Base-by-base conservation (phyloP, 257 asterid species). In the Penstemon newberryi region DNA sequence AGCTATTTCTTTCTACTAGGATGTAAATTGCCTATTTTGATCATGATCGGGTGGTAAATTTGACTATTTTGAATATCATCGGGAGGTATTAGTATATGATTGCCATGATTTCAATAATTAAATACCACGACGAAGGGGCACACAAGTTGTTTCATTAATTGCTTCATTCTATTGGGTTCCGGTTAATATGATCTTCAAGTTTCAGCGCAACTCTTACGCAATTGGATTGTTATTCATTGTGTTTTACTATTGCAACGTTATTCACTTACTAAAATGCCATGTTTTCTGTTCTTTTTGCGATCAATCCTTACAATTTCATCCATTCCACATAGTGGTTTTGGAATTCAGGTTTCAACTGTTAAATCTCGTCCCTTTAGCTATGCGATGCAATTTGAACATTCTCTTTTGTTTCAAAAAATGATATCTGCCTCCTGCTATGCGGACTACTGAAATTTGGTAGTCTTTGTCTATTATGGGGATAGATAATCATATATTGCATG, bases 281-380 rank as follows among this genome's bases (percentile, higher is more conserved):
- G 43, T 44, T 18, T 8, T 62, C 8, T 56, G 75, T 58, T 62
- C 5, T 46, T 49, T 39, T 63, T 68, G 5, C 13, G 62, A 55
- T 19, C n/a, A 8, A 44, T 65, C 53, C 6, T 51, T 6, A 18
- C 43, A 11, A 7, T 45, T 18, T 58, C 42, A 5, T 46, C 43
- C 47, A 55, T 56, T 39, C 12, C 40, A 10, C 45, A 15, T 54
- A n/a, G 13, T 65, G 44, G 43, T 52, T 12, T 51, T 49, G 10
- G 15, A 51, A 12, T 52, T 4, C 58, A 58, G 6, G 15, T 59
- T 36, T 56, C 36, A 7, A 25, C 33, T 51, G 19, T 72, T 65
- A 63, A 25, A 33, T 59, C 5, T 25, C 38, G 58, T 66, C 7
- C 52, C 11, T 18, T 51, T 43, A 40, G 42, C 51, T 44, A 6